Conservation (phyloP, 2,329 filamentous ascomycete species). For the Colletotrichum sp. region DNA sequence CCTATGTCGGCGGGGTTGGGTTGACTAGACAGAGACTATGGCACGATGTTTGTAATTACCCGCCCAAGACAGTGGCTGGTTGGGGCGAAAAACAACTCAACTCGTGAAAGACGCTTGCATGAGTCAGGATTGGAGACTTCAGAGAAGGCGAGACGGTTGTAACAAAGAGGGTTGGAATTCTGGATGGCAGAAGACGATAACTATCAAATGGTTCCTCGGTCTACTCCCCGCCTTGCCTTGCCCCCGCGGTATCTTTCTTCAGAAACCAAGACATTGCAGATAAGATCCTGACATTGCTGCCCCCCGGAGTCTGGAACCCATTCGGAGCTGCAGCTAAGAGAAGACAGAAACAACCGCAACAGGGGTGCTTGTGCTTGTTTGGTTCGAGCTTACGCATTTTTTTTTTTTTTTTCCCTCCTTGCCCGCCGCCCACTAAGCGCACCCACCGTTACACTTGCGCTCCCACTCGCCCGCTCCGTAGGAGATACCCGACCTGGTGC, state of each 20-base stretch:
- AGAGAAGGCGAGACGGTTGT: neutral
- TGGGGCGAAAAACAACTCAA: neutral
- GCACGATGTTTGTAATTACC: slow-evolving; percentile 2
- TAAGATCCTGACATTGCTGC: neutral
- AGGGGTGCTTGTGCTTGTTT: neutral
- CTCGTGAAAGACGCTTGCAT: neutral
- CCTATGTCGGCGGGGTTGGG: slow-evolving; percentile 10
- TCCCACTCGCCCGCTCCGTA: neutral
- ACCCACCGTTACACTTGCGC: neutral
- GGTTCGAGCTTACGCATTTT: neutral
- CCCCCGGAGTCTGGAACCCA: neutral
- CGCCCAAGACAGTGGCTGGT: neutral
- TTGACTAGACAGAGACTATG: neutral
- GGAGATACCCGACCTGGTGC: slow-evolving; percentile 11
- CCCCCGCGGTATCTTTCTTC: neutral
- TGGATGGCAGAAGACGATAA: neutral
- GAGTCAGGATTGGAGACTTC: neutral
- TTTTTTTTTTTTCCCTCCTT: neutral
- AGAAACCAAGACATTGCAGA: neutral
- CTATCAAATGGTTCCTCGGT: neutral
- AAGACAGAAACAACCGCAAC: neutral
- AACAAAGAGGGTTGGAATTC: neutral
- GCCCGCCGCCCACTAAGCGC: neutral
- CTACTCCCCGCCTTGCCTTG: neutral
- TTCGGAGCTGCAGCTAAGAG: slow-evolving; percentile 2